Evolutionary conservation across 2,329 filamentous ascomycete species (phyloP), one percentile per base, ranked within the genome.

Genomic region (Nemania sp.): DNA sequence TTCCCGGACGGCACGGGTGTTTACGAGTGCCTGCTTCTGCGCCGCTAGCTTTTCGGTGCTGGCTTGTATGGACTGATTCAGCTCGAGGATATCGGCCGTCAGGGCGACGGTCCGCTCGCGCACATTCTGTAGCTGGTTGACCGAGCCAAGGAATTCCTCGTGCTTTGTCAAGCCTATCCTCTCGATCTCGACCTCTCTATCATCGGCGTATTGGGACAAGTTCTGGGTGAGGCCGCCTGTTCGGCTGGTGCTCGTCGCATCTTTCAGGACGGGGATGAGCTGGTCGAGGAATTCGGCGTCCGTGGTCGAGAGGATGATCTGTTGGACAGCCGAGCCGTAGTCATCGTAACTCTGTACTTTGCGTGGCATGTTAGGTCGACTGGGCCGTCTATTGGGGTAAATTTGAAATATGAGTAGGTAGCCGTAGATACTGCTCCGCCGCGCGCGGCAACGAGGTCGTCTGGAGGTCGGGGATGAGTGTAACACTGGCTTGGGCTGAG

Each of bases 241-340:
- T 71, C 90, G 84, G 72, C 90, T 89, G 57, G 90, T 87, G 69
- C 87, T 82, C 64, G 91, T 87, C 67, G 91, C 92, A 83, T 97
- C 94, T 79, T 92, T 95, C 65, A 99, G 88, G 1, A 96, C 90
- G 10, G 93, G 94, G 49, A 98, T 97, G 52, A 99, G 80, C 73
- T 97, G 94, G 74, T 98, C 95, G 65, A 99, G 87, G 72, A 97
- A 98, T 71, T 99, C 95, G 51, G 89, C 85, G 72, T 98, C 94
- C 20, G 93, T 92, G 12, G 92, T 90, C 2, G 94, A 92, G 69
- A 96, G 87, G 63, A 97, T 93, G 68, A 98, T 96, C 92, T 99
- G 73, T 45, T 75, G 74, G 39, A 76, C 74, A 43, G 73, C 73
- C 12, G 72, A 70, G 64, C 69, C 68, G 59, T 75, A 74, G 60